Base-by-base conservation (phyloP, 208 protist species). In the Borovskyia barvae region DNA sequence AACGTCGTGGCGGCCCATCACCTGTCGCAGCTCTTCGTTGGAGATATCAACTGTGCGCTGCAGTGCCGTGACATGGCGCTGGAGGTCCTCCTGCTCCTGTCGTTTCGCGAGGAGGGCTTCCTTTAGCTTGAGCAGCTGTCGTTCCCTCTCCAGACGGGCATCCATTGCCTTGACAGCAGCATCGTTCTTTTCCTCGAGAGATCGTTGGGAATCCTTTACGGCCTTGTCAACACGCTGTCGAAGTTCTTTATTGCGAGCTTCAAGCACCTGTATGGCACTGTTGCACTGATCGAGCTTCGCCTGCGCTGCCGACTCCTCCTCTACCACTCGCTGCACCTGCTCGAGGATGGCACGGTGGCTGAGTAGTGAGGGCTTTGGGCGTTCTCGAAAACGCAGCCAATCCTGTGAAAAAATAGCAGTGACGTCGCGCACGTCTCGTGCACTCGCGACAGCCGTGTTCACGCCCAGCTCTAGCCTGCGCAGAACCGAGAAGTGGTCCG, bases 51-150 rank as follows among this genome's bases (percentile, higher is more conserved):
- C 69, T 9, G 86, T 56, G 35, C 76, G 77, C 55, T 87, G 79
- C 46, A 87, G 71, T 4, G 82, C 80, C n/a, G 50, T 54, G 14
- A 88, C 40, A 70, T 88, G 87, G 5, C 87, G 72, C 49, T 87
- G 71, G 11, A 77, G 65, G 69, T 94, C 87, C 8, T 94, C 87
- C 41, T 87, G 75, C 60, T 87, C 78, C 35, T 90, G 75, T 29
- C 66, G 64, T 66, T 81, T 51, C 20, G 85, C 22, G 9, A 62
- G 48, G 12, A 85, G 73, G 11, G 77, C 69, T 37, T 80, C 71
- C 36, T 90, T 85, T 20, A 90, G 65, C 32, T 68, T 69, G 19
- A 73, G 51, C 15, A 85, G 69, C 14, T 77, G 52, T 9, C 68
- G 56, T 8, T 61, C 48, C 41, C 57, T 35, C 49, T 70, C 66